Base-by-base conservation (phyloP, 345 rosid genomes). In the Populus alba region DNA sequence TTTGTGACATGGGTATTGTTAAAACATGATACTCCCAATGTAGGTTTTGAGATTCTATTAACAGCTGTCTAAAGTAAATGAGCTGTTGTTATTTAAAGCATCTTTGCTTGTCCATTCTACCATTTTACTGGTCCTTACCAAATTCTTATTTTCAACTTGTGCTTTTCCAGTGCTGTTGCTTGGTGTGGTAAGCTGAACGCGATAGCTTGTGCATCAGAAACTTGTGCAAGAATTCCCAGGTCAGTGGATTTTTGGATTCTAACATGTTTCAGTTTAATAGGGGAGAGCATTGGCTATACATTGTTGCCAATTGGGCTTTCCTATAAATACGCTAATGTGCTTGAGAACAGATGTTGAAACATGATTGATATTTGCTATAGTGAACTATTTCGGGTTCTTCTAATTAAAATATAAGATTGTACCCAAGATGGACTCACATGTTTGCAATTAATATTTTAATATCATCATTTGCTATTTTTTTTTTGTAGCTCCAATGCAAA, bases 111-210 rank as follows among this genome's bases (percentile, higher is more conserved):
- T 3, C n/a, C 25, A 31, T 66, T n/a, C 2, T 37, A 7, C 35
- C n/a, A 17, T 41, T 49, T 66, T 23, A 5, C 5, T 72, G 62
- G 31, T 51, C 7, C 51, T 78, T 39, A 2, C 22, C 20, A 20
- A 69, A 2, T 29, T 35, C 39, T 66, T 75, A 27, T 61, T 65
- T 45, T 43, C 27, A 22, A 73, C 43, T 18, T 22, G 80, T 75
- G 59, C 55, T 49, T 53, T 78, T 75, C 9, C 84, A 96, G 99
- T 89, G 98, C 97, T 27, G 97, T 96, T 84, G 94, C 99, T 68
- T 96, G 99, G 99, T 96, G 98, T 85, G 99, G 99, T 45, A 96
- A 92, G 88, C 85, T 96, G 87, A 96, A 96, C 82, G 98, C 97
- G 25, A 92, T 96, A 66, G 99, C 99, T 80, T 96, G 99, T 82